phyloP scores from a whole-genome alignment of 495 filamentous ascomycete species.

The Opeltia flavorubescens region DNA sequence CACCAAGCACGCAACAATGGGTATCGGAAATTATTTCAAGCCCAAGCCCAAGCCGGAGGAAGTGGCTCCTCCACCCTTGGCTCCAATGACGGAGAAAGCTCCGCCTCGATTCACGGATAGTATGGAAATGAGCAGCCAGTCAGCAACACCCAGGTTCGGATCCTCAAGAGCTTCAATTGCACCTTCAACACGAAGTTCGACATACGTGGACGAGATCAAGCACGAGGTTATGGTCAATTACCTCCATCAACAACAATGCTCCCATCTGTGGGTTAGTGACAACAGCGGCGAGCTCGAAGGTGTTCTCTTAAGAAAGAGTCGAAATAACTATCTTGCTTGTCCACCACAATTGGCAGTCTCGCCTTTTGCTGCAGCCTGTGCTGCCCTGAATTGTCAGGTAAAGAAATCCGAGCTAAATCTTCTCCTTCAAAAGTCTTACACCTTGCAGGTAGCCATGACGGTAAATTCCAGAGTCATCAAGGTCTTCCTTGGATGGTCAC shows the following conservation, averaged over 20 bases:
- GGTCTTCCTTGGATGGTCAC: conserved; percentile 56
- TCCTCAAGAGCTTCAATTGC: conserved; percentile 39
- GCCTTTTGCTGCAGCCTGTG: conserved; percentile 43
- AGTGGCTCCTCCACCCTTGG: conserved; percentile 11
- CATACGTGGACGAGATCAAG: conserved; percentile 60
- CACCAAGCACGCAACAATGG: conserved; percentile 29
- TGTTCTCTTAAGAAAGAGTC: conserved; percentile 52
- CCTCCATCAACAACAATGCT: conserved; percentile 63
- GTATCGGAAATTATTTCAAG: conserved; percentile 48
- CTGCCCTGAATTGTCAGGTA: conserved; percentile 57
- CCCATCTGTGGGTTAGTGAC: conserved; percentile 55
- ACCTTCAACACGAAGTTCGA: conserved; percentile 35
- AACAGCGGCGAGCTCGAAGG: conserved; percentile 52
- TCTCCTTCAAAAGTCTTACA: conserved; percentile 1
- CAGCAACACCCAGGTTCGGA: conserved; percentile 21
- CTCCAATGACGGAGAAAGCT: conserved; percentile 6
- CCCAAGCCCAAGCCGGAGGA: conserved; percentile 16
- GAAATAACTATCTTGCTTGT: conserved; percentile 53
- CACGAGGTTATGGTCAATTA: conserved; percentile 77
- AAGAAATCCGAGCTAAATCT: conserved; percentile 3
- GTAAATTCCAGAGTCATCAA: conserved; percentile 64
- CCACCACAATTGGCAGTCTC: conserved; percentile 41
- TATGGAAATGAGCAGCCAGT: background rate
- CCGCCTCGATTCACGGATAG: background rate
- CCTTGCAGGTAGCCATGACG: conserved; percentile 59